Evolutionary conservation across 306 rosid genomes (phyloP).

Genomic region (Citrullus amarus): DNA sequence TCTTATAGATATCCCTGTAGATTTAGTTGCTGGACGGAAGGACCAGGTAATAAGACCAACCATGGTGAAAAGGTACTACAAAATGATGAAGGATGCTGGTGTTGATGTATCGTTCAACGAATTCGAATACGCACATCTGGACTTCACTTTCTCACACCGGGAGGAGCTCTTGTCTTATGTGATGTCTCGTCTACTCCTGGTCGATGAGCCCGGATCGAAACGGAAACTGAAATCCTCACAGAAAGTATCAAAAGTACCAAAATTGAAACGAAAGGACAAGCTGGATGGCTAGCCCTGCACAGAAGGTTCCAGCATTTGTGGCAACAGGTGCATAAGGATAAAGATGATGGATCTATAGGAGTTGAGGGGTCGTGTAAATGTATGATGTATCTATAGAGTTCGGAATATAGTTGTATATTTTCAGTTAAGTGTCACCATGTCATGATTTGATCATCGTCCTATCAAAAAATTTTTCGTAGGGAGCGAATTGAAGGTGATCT

Average conservation of each 20-base stretch:
- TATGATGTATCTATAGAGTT: background rate
- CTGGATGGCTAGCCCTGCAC: background rate
- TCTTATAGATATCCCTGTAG: constrained; percentile 65
- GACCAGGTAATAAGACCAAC: constrained; percentile 83
- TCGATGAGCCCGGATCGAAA: constrained; percentile 29
- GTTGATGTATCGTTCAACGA: constrained; percentile 58
- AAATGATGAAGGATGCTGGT: constrained; percentile 44
- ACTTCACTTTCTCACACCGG: constrained; percentile 81
- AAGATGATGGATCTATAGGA: background rate
- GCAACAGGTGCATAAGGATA: background rate
- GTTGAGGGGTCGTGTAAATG: background rate
- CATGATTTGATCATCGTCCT: background rate
- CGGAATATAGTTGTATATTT: background rate
- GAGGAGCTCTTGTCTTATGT: constrained; percentile 83
- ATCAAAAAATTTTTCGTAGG: background rate
- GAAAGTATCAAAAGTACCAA: background rate
- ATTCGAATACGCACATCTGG: constrained; percentile 87
- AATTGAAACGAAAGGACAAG: background rate
- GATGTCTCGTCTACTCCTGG: constrained; percentile 64
- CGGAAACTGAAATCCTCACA: background rate
- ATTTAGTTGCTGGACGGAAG: constrained; percentile 78
- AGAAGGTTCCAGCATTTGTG: background rate
- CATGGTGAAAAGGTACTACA: constrained; percentile 74
- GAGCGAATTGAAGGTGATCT: background rate
- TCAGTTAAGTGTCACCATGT: background rate